These are phyloP conservation scores for Phylloporus sp. DNA, from an alignment of 768 basidiomycete genomes.

Conservation along the genomic window DNA sequence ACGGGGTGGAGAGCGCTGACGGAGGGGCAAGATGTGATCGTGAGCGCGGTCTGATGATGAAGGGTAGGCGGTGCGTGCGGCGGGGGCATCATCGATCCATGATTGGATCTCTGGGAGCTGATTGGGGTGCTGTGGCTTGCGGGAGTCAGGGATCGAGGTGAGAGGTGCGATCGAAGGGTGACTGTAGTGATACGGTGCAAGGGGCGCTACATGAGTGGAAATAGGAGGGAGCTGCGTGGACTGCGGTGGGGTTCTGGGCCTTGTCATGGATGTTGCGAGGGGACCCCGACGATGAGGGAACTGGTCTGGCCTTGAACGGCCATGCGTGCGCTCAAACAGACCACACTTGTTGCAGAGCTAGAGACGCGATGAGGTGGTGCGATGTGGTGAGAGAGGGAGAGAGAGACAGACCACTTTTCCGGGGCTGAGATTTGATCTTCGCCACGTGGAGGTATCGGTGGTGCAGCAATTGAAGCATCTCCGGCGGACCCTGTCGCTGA, in stretches of 20 bases:
- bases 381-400: not conserved
- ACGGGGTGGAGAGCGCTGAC: constrained; percentile 32
- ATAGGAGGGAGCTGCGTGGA: constrained; percentile 44
- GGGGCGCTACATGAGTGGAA: constrained; percentile 35
- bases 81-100: constrained; percentile 38
- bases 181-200: constrained; percentile 47
- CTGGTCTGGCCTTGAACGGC: constrained; percentile 72
- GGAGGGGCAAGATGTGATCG: constrained; percentile 27
- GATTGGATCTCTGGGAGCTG: constrained; percentile 46
- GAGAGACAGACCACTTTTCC: constrained; percentile 62
- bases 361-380: not conserved
- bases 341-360: constrained; percentile 66
- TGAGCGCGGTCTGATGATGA: constrained; percentile 31
- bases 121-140: constrained; percentile 32
- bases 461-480: constrained; percentile 85
- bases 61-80: constrained; percentile 24
- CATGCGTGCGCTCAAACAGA: constrained; percentile 77
- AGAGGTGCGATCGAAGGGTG: constrained; percentile 53
- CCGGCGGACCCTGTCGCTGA: constrained; percentile 70
- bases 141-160: constrained; percentile 33
- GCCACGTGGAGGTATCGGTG: constrained; percentile 81
- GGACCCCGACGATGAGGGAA: constrained; percentile 80
- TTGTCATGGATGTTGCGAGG: constrained; percentile 45
- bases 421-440: constrained; percentile 70
- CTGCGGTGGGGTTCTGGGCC: constrained; percentile 50